Evolutionary conservation across 768 basidiomycete genomes (phyloP).

Genomic region (Hebeloma cylindrosporum): DNA sequence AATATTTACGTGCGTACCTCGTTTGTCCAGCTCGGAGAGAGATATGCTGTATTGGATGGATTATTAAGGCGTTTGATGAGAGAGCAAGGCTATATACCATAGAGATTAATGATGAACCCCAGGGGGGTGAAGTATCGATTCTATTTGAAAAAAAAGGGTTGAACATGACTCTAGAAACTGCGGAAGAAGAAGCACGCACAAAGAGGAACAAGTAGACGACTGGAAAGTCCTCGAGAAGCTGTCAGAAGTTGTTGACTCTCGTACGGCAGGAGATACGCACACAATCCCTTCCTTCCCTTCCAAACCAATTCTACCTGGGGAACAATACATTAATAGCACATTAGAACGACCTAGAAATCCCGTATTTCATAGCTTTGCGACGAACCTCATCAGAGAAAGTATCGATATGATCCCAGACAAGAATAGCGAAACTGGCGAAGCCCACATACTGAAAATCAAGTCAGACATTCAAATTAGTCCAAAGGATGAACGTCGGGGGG

Average conservation of each 20-base stretch:
- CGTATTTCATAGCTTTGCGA: neutral
- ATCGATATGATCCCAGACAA: constrained; percentile 58
- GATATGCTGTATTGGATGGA: constrained; percentile 34
- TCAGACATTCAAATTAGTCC: neutral
- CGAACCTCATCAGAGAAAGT: constrained; percentile 48
- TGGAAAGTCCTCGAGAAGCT: constrained; percentile 14
- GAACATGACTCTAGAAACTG: neutral
- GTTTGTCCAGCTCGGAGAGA: constrained; percentile 39
- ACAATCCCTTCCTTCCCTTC: constrained; percentile 45
- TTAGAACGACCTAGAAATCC: neutral
- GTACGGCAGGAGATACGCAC: constrained; percentile 32
- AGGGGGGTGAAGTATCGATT: constrained; percentile 66
- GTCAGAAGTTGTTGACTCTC: neutral
- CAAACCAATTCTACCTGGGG: constrained; percentile 50
- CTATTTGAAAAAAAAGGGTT: constrained; percentile 26
- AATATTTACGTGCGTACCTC: constrained; percentile 29
- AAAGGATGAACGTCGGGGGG: neutral
- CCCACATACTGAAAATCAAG: constrained; percentile 45
- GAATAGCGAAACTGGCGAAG: constrained; percentile 47
- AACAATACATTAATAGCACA: neutral
- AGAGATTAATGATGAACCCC: constrained; percentile 59
- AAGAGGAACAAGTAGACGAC: constrained; percentile 46
- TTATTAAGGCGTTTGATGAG: neutral
- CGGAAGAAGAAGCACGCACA: constrained; percentile 24
- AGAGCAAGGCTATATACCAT: constrained; percentile 29